Evolutionary conservation across 179 eudicot genomes (phyloP), one percentile per base, ranked within the genome.

Genomic region (Amaranthus tricolor): DNA sequence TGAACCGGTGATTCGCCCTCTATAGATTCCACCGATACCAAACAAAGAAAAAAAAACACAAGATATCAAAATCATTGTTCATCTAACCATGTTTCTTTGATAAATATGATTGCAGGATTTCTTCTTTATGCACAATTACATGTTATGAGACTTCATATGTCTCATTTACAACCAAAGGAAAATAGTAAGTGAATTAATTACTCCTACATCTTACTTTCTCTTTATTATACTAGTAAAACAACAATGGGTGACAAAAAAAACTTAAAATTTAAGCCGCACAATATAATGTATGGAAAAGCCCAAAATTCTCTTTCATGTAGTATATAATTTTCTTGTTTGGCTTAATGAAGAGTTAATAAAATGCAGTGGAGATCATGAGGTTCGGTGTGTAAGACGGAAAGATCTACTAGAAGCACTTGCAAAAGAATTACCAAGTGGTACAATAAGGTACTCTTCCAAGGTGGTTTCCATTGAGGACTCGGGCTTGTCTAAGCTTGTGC

Each of bases 331-430:
- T 10, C 21, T 16, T 51, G 15, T 68, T 2, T 66, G 53, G 55
- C 11, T 4, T 50, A 24, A 60, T 61, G 8, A 78, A 11, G 62
- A 5, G 3, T 48, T 52, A 43, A 45, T 19, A 13, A 44, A 40
- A 62, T 60, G 71, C 70, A 82, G 84, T 8, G 84, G 84, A 43
- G 76, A 74, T 48, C 82, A 75, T 68, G 84, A 83, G 68, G 83
- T 72, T 62, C 78, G 86, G 1, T 83, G 86, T 78, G 80, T 83
- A 31, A 83, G 54, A 48, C 75, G 86, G 8, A 83, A 72, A 61
- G 82, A 5, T 10, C 58, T 83, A 7, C 68, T 83, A 72, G 84
- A 83, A 67, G 74, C 86, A 14, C 86, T 83, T 50, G 80, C 86
- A 62, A 77, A 80, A 14, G 84, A 80, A 44, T 68, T 83, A 50